Evolutionary conservation across 2,329 filamentous ascomycete species (phyloP), one percentile per base, ranked within the genome.

Genomic region (Colletotrichum somersetense): DNA sequence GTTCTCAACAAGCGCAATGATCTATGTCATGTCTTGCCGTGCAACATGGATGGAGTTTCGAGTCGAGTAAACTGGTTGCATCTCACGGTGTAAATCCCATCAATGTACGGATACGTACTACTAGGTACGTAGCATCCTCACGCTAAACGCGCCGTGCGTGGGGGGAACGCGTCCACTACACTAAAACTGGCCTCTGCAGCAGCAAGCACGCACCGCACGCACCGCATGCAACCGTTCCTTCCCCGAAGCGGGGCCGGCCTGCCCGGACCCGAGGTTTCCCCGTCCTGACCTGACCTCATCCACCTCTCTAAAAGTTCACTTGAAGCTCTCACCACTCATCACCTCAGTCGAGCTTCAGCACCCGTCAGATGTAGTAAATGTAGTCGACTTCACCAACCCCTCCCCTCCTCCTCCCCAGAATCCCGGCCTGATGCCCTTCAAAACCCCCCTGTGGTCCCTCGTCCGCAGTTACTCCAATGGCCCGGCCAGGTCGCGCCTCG

Each of bases 401-500:
- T 16, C 4, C 40, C 16, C 40, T 12, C 40, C 12, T 12, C 16
- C 5, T 23, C 40, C 16, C 1, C 33, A 50, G 16, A 11, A 35
- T 1, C 23, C 38, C 38, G 59, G 38, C 55, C 55, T 69, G 42
- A 66, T 75, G 62, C 67, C 61, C 59, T 46, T 61, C 50, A 62
- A 46, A 26, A 65, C 23, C 23, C 61, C 40, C 46, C 55, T 72
- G 48, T 70, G 70, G 70, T 65, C 61, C 23, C 14, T 64, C 48
- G 50, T 77, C 75, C 82, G 83, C 76, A 78, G 75, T 68, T 83
- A 83, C 80, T 82, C 82, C 70, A 83, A 78, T 16, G 75, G 77
- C 58, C 71, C 77, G 12, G 64, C 77, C n/a, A 79, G 76, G n/a
- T 77, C 78, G 44, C 81, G 82, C 62, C 79, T 86, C 30, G 81